Percentiles rank a stretch among this genome's conserved stretches.
Evolutionary conservation across 257 asterid species (phyloP).

Genomic region (Solanum chmielewskii): DNA sequence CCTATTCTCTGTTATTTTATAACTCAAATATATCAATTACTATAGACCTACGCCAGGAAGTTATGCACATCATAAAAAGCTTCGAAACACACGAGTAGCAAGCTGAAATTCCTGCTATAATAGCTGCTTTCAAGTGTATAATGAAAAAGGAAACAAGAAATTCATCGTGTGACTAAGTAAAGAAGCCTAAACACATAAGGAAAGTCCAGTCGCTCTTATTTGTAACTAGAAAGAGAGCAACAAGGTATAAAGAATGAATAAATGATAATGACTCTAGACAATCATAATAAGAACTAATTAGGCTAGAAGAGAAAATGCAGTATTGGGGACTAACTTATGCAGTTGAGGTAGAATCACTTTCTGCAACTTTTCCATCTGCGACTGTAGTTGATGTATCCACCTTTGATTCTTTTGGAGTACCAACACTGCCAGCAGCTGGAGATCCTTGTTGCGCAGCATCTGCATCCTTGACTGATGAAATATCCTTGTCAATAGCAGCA

Average conservation of each 20-base stretch:
- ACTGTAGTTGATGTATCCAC: slow-evolving; percentile 14
- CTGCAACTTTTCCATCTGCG: slow-evolving; percentile 11
- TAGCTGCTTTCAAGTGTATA: not conserved
- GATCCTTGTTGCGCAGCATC: slow-evolving; percentile 4
- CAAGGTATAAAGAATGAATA: not conserved
- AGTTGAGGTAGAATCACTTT: slow-evolving; percentile 12
- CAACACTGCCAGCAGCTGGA: not conserved
- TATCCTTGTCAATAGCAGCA: not conserved
- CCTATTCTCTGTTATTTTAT: not conserved
- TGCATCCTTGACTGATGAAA: slow-evolving; percentile 3
- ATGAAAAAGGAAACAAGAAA: not conserved
- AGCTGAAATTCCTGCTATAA: not conserved
- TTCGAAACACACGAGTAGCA: not conserved
- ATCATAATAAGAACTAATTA: not conserved
- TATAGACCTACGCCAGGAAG: not conserved
- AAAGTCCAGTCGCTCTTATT: not conserved
- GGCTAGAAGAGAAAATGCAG: not conserved
- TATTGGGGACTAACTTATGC: slow-evolving; percentile 7
- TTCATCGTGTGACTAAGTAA: not conserved
- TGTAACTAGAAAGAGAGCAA: not conserved
- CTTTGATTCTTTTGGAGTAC: slow-evolving; percentile 16
- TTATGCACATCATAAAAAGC: not conserved
- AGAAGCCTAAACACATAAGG: not conserved
- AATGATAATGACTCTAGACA: not conserved
- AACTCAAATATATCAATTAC: not conserved